Evolutionary conservation across 1,284 basidiomycete species (phyloP), one percentile per base, ranked within the genome.

Genomic region (Irpex sp.): DNA sequence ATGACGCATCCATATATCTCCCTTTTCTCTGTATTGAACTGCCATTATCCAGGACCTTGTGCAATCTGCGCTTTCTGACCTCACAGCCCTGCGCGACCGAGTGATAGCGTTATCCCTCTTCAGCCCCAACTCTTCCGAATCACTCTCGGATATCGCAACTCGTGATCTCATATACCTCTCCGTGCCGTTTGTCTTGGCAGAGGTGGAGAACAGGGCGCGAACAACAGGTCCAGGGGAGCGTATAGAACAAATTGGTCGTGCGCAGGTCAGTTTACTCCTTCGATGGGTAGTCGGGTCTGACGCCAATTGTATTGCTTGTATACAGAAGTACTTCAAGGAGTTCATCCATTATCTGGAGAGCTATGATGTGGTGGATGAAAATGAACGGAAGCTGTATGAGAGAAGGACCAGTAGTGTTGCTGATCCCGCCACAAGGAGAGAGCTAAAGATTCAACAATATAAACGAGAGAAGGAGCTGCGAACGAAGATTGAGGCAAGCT

Each of bases 361-460:
- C 36, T 96, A 94, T 70, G 80, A 82, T 28, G 80, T 96, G 56
- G 75, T 94, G 2, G 80, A 86, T 0, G 78, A 82, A 19, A 78
- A 81, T 2, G 89, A 93, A 66, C 81, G 81, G 58, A 76, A 71
- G 16, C 71, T 90, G 6, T 82, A 86, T 65, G 75, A 74, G 42
- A 78, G 78, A 56, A 76, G 78, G 55, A 66, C 80, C 1, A 78
- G 81, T 0, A 69, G 77, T 5, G 74, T 88, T 19, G 73, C 73
- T 28, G 90, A 96, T 73, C 82, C 88, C 16, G 81, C 84, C 0
- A 82, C 81, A 70, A 81, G 89, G 60, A 77, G 95, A 65, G 93
- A 96, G 64, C 73, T 87, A 45, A 98, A 96, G 77, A 96, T 98
- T 65, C 85, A 83, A 63, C 94, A 95, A 71, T 96, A 86, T 73